Evolutionary conservation across 2,329 filamentous ascomycete species (phyloP).

Genomic region (Teratosphaeria viscida): DNA sequence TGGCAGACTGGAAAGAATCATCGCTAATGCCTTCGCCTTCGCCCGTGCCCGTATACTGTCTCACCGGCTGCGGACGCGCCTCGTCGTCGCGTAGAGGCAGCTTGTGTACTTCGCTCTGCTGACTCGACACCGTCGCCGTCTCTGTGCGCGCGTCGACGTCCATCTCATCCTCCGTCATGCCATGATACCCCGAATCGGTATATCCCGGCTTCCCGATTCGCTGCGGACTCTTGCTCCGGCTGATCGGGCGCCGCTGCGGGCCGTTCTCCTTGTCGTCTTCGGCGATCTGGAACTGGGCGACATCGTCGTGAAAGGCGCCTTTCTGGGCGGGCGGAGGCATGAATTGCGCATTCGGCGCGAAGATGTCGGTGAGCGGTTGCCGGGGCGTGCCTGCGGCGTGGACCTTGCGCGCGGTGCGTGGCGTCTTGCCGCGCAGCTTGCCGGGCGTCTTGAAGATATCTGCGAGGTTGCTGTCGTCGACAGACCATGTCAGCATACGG

Average conservation of each 20-base stretch:
- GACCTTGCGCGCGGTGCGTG: constrained; percentile 56
- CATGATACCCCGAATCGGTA: constrained; percentile 62
- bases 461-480: constrained; percentile 59
- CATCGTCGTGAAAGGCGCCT: constrained; percentile 41
- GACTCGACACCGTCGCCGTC: constrained; percentile 7
- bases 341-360: constrained; percentile 33
- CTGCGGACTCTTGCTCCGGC: constrained; percentile 24
- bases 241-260: constrained; percentile 14
- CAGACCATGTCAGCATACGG: constrained; percentile 16
- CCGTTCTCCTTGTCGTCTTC: constrained; percentile 39
- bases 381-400: constrained; percentile 46
- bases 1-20: constrained; percentile 40
- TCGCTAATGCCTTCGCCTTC: constrained; percentile 22
- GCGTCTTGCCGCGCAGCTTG: constrained; percentile 72
- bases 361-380: constrained; percentile 40
- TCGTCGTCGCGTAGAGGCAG: constrained; percentile 16
- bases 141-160: constrained; percentile 24
- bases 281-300: constrained; percentile 50
- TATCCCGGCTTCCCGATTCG: constrained; percentile 25
- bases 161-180: constrained; percentile 49
- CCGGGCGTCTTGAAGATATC: constrained; percentile 95
- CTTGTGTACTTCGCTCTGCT: constrained; percentile 7
- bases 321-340: constrained; percentile 43
- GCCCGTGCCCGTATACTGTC: constrained; percentile 11
- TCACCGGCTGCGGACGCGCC: constrained; percentile 20